These are phyloP conservation scores for Pulveroboletus sp. DNA, from an alignment of 768 basidiomycete genomes.

Conservation along the genomic window DNA sequence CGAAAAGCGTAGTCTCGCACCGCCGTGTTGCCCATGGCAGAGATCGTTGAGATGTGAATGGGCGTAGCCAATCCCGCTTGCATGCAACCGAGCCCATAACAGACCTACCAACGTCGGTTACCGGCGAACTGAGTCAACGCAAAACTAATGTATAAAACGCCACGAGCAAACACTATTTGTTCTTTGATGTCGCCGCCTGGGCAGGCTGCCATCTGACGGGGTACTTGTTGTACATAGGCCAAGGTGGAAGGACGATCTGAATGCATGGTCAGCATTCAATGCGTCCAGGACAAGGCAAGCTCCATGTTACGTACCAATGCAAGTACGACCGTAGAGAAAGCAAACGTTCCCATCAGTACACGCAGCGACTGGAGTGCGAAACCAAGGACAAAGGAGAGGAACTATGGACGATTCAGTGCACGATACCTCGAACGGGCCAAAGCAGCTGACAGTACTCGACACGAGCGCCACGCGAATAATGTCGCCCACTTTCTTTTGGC, in stretches of 20 bases:
- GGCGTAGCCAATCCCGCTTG: no score
- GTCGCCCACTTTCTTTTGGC: conserved; percentile 25
- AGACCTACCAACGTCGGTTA: neutral
- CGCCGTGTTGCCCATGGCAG: no score
- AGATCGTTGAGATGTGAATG: no score
- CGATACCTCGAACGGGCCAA: neutral
- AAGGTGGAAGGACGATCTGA: conserved; percentile 62
- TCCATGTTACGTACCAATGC: conserved; percentile 15
- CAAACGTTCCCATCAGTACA: conserved; percentile 23
- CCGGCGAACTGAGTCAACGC: neutral
- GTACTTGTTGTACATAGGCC: conserved; percentile 43
- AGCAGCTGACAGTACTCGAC: conserved; percentile 20
- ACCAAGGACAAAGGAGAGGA: conserved; percentile 28
- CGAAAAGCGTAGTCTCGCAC: neutral
- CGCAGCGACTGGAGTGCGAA: conserved; percentile 26
- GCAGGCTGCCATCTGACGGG: conserved; percentile 22
- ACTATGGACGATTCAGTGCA: conserved; percentile 8
- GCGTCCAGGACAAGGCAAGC: no score
- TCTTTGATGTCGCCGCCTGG: conserved; percentile 20
- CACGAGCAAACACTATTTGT: conserved; percentile 11
- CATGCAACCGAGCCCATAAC: neutral
- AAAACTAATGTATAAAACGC: neutral
- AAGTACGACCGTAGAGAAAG: conserved; percentile 16
- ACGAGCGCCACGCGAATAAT: conserved; percentile 22
- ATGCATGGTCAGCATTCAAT: neutral